Evolutionary conservation across 2,329 filamentous ascomycete species (phyloP).

Genomic region (Neofusicoccum kwambonambiense): DNA sequence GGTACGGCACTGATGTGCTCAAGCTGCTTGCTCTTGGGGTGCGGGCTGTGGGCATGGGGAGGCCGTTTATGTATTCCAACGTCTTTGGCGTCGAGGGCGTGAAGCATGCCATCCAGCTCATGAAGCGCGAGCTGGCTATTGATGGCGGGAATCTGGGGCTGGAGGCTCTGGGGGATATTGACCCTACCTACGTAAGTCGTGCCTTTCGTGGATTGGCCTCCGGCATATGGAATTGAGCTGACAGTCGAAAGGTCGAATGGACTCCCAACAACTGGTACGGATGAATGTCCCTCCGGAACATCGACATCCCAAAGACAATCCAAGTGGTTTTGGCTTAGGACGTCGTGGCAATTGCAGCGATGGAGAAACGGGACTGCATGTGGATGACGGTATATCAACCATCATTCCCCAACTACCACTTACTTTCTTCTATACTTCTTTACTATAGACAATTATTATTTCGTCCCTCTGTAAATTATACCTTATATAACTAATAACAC

Average conservation of each 20-base stretch:
- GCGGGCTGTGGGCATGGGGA: slow-evolving; percentile 45
- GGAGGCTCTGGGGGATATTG: slow-evolving; percentile 29
- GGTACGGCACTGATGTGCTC: slow-evolving; percentile 39
- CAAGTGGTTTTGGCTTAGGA: too few species aligned
- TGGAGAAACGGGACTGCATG: too few species aligned
- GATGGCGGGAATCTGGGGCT: slow-evolving; percentile 36
- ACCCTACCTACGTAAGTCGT: not conserved
- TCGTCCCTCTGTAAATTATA: too few species aligned
- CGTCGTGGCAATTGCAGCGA: too few species aligned
- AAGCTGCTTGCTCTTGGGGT: slow-evolving; percentile 41
- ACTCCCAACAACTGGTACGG: not conserved
- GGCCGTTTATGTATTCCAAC: slow-evolving; percentile 54
- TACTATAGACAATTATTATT: too few species aligned
- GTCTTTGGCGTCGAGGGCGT: slow-evolving; percentile 62
- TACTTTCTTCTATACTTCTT: too few species aligned
- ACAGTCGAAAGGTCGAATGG: not conserved
- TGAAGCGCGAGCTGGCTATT: slow-evolving; percentile 50
- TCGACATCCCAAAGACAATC: too few species aligned
- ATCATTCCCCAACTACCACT: too few species aligned
- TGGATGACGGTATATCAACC: too few species aligned
- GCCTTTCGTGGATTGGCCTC: not conserved
- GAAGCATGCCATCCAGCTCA: slow-evolving; percentile 51
- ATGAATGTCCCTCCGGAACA: not conserved
- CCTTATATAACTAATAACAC: too few species aligned
- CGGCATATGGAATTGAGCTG: not conserved